Evolutionary conservation across 108 stramenopile genomes (phyloP).

Genomic region (Skeletonema costatum): DNA sequence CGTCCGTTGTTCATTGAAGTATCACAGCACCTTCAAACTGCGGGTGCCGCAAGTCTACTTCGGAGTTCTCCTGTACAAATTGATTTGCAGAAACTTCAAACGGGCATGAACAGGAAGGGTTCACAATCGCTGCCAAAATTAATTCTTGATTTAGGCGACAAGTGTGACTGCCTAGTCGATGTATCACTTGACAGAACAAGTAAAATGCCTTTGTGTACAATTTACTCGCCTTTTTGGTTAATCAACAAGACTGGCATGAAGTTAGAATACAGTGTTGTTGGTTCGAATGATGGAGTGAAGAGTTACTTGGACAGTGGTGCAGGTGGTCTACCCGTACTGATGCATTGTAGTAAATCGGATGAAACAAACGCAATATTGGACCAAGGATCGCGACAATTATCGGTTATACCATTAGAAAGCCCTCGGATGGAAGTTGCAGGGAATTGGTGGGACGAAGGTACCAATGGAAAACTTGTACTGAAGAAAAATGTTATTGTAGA

Average conservation of each 20-base stretch:
- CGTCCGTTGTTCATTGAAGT: conserved; percentile 32
- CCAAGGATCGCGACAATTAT: conserved; percentile 8
- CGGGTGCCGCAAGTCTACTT: neutral
- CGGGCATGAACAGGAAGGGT: conserved; percentile 37
- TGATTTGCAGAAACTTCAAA: conserved; percentile 22
- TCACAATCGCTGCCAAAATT: conserved; percentile 17
- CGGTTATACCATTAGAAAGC: conserved; percentile 28
- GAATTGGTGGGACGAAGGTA: conserved; percentile 30
- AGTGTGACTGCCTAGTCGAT: conserved; percentile 19
- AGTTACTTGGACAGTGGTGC: conserved; percentile 28
- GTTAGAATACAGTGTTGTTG: conserved; percentile 15
- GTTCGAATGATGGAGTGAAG: neutral
- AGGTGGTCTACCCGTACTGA: conserved; percentile 30
- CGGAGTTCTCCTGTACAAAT: conserved; percentile 39
- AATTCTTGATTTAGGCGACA: conserved; percentile 29
- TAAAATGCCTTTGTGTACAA: conserved; percentile 34
- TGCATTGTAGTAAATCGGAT: conserved; percentile 25
- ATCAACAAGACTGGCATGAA: conserved; percentile 45
- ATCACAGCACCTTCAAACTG: conserved; percentile 18
- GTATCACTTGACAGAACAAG: conserved; percentile 30
- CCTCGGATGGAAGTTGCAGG: conserved; percentile 1
- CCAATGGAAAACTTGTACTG: conserved; percentile 33
- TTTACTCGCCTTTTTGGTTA: conserved; percentile 42
- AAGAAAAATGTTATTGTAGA: conserved; percentile 4
- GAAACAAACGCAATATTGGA: conserved; percentile 5